Base-by-base conservation (phyloP, 1,284 basidiomycete species). In the Sporisorium reilianum region DNA sequence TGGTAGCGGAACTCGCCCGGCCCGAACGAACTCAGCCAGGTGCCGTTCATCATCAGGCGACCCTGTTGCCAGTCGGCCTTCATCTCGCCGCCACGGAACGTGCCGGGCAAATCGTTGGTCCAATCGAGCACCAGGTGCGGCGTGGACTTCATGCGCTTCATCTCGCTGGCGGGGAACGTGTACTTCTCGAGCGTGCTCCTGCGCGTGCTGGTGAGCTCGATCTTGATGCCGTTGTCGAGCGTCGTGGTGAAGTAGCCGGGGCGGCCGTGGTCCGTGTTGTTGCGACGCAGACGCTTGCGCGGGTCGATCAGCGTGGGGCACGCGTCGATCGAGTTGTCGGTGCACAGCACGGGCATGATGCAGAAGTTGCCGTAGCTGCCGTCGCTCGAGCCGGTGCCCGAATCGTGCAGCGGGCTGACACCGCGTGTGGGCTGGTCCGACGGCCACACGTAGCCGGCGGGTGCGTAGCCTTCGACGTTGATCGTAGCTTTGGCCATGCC, bases 351-450 rank as follows among this genome's bases (percentile, higher is more conserved):
- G 28, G 80, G 79, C 71, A 79, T 77, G 45, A 74, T 66, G 55
- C 73, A 77, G 26, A 75, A 80, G 66, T 80, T 80, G 44, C 80
- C 80, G 40, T 66, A 80, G 49, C 68, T 73, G 28, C 80, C 79
- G 12, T 53, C 56, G 32, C 70, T 73, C 14, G 80, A 81, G 36
- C 80, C 79, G 4, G 80, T 81, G 32, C 80, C 80, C 20, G 76
- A 73, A 52, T 81, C 80, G 57, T 81, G 80, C 8, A 81, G 67
- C 1, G 66, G 61, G 16, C 68, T 73, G 25, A 81, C 55, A 23
- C 80, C 79, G n/a, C 80, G 76, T 18, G 80, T 73, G 8, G 66
- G 60, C 34, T 73, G 60, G 41, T 70, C 56, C 11, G 58, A 49
- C 8, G 74, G 62, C 50, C 55, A 72, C 23, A 75, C 73, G 48